phyloP scores from a whole-genome alignment of 108 stramenopile species.

The Cyclotella kingstonii region DNA sequence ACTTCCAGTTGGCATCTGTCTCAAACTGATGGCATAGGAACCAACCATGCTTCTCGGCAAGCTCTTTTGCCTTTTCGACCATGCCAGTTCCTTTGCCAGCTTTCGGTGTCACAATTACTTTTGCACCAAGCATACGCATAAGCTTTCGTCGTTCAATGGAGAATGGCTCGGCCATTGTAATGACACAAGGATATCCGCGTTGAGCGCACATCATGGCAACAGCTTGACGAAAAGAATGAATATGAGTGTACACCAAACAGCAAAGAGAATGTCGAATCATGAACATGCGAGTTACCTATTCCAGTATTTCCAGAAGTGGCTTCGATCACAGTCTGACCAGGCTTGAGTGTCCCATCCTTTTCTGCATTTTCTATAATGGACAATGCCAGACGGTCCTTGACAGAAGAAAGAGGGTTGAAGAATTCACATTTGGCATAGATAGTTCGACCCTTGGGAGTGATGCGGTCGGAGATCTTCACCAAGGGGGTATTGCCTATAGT shows the following conservation, averaged over 20 bases:
- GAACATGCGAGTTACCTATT: slow-evolving; percentile 60
- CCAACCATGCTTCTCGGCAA: slow-evolving; percentile 62
- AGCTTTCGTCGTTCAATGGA: slow-evolving; percentile 68
- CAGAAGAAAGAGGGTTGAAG: slow-evolving; percentile 80
- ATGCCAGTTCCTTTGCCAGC: slow-evolving; percentile 72
- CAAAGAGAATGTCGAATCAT: not conserved
- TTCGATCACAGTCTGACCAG: slow-evolving; percentile 92
- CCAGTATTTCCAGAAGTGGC: slow-evolving; percentile 96
- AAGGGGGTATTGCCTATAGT: slow-evolving; percentile 63
- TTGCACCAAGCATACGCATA: slow-evolving; percentile 70
- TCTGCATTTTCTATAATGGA: slow-evolving; percentile 86
- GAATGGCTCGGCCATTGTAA: slow-evolving; percentile 71
- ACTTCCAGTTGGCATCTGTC: slow-evolving; percentile 72
- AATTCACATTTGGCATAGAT: slow-evolving; percentile 83
- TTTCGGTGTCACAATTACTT: slow-evolving; percentile 61
- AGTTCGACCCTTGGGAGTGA: slow-evolving; percentile 54
- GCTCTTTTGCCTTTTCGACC: slow-evolving; percentile 70
- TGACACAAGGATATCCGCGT: slow-evolving; percentile 77
- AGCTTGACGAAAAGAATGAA: slow-evolving; percentile 7
- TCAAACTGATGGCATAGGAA: slow-evolving; percentile 77
- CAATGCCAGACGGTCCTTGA: slow-evolving; percentile 91
- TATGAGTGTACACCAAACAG: not conserved
- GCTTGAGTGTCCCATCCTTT: slow-evolving; percentile 66
- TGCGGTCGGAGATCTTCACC: slow-evolving; percentile 48
- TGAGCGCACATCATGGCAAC: slow-evolving; percentile 55